Base-by-base conservation (phyloP, 2,329 filamentous ascomycete species). In the Aureobasidium subglaciale region DNA sequence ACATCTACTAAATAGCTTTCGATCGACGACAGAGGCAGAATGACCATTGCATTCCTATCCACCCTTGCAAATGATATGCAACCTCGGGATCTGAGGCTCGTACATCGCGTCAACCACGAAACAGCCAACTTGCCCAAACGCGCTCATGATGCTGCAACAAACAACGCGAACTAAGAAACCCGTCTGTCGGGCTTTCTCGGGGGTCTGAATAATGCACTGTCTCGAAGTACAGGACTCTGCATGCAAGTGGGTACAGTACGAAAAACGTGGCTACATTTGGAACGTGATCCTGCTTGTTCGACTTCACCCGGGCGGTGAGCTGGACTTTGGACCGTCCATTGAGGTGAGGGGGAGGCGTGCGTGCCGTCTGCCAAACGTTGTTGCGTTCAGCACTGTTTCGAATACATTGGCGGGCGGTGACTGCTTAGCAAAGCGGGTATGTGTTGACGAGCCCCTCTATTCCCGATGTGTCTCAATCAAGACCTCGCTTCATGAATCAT, bases 71-170 rank as follows among this genome's bases (percentile, higher is more conserved):
- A 7, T 10, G 25, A 32, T 45, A 45, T 45, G 27, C 42, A 45
- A 45, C 27, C 8, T 30, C 29, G 29, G 29, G 29, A 30, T 9
- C 13, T 8, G 29, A 8, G 13, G 13, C 8, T 30, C 29, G 29
- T 35, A 48, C 22, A 35, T 29, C 43, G 25, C 30, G 13, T 35
- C 30, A 48, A 48, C 43, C 43, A 48, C 43, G 43, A 48, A 48
- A 48, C 43, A 15, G 16, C 43, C 29, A 45, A 48, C 43, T 35
- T 48, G n/a, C n/a, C n/a, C 16, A 24, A 22, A 18, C 15, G 30
- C 30, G 8, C 18, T 16, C 29, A 18, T 18, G 29, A 48, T 35
- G n/a, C n/a, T n/a, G n/a, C n/a, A n/a, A n/a, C n/a, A 6, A 9
- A 35, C 32, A 35, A 35, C 32, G 32, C 32, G 32, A 15, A 35